These are phyloP conservation scores for Apostasia ramifera DNA, from an alignment of 106 monocot genomes.

Conservation along the genomic window DNA sequence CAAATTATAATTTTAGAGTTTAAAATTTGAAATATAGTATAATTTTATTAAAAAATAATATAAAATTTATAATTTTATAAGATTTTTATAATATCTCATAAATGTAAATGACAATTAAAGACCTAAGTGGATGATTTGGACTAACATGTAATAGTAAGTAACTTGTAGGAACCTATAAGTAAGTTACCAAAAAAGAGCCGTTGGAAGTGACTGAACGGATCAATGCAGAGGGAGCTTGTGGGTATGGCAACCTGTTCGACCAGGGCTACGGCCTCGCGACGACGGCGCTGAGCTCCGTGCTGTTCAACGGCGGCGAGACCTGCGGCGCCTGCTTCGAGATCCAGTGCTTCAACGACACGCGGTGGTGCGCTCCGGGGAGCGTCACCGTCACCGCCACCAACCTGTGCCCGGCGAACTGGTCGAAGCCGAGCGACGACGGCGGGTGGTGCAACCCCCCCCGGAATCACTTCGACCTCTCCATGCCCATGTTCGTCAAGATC, in stretches of 20 bases:
- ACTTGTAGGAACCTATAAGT: too few relatives aligned
- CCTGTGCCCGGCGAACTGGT: slow-evolving; percentile 83
- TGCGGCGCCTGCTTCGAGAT: slow-evolving; percentile 73
- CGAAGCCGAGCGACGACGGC: slow-evolving; percentile 49
- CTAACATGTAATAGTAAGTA: too few relatives aligned
- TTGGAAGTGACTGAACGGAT: too few relatives aligned
- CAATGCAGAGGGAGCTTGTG: slow-evolving; percentile 71
- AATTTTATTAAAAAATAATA: too few relatives aligned
- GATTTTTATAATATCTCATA: too few relatives aligned
- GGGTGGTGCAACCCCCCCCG: slow-evolving; percentile 96
- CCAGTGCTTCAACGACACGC: slow-evolving; percentile 46
- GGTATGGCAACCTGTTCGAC: slow-evolving; percentile 51
- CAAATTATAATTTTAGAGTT: too few relatives aligned
- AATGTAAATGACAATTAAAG: too few relatives aligned
- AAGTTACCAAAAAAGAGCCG: too few relatives aligned
- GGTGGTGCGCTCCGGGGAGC: neutral
- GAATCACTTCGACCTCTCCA: slow-evolving; percentile 82
- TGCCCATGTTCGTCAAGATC: slow-evolving; percentile 70
- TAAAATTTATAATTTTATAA: too few relatives aligned
- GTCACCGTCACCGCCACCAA: slow-evolving; percentile 71
- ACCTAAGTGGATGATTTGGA: too few relatives aligned
- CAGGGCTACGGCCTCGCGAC: slow-evolving; percentile 54
- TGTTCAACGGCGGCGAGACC: slow-evolving; percentile 57
- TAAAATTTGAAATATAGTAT: too few relatives aligned
- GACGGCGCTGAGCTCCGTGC: slow-evolving; percentile 57